Conservation (phyloP, 1,284 basidiomycete species). For the Ustilago esculenta region DNA sequence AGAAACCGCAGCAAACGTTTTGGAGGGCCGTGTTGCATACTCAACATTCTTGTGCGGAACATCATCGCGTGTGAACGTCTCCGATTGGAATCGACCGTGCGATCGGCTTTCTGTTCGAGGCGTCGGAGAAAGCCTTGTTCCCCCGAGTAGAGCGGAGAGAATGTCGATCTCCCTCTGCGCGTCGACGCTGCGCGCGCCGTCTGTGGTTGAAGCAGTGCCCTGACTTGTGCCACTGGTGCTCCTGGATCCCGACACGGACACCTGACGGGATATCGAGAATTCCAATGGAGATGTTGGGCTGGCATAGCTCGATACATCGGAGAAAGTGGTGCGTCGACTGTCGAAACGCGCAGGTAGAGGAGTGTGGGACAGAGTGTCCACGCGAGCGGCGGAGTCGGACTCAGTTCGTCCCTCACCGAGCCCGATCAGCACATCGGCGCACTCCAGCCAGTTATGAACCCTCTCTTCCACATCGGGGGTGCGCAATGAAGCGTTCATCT, state of each 20-base stretch:
- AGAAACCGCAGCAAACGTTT: neutral
- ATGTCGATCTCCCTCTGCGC: slow-evolving; percentile 57
- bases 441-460: slow-evolving; percentile 51
- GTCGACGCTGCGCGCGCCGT: slow-evolving; percentile 34
- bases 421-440: slow-evolving; percentile 55
- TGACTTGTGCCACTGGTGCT: slow-evolving; percentile 39
- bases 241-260: slow-evolving; percentile 14
- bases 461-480: slow-evolving; percentile 7
- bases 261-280: slow-evolving; percentile 5
- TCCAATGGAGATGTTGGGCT: slow-evolving; percentile 23
- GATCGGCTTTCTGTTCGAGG: slow-evolving; percentile 11
- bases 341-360: slow-evolving; percentile 21
- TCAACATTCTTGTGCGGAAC: neutral
- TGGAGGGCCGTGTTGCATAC: neutral
- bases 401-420: slow-evolving; percentile 49
- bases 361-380: slow-evolving; percentile 45
- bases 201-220: slow-evolving; percentile 21
- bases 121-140: slow-evolving; percentile 11
- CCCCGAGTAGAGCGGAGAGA: slow-evolving; percentile 50
- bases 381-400: slow-evolving; percentile 34
- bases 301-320: slow-evolving; percentile 15
- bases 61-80: slow-evolving; percentile 21
- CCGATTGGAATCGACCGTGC: slow-evolving; percentile 31
- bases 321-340: slow-evolving; percentile 16
- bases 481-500: neutral